These are phyloP conservation scores for Apiotrichum domesticum DNA, from an alignment of 1,284 basidiomycete genomes.

Conservation along the genomic window DNA sequence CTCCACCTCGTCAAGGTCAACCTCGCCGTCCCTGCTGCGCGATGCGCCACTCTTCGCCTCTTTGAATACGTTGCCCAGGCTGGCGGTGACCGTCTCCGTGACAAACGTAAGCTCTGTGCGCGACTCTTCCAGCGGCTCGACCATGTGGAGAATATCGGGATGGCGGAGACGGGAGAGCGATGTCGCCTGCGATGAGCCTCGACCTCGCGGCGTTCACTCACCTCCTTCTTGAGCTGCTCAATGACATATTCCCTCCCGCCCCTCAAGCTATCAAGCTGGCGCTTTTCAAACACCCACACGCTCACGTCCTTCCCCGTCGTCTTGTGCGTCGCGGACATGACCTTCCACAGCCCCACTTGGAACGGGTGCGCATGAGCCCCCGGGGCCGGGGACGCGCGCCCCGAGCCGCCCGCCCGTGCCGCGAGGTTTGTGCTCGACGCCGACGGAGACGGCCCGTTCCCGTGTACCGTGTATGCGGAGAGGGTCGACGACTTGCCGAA, in stretches of 20 bases:
- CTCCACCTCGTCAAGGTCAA: conserved; percentile 58
- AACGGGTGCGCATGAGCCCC: conserved; percentile 46
- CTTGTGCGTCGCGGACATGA: conserved; percentile 77
- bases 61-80: conserved; percentile 50
- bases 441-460: conserved; percentile 28
- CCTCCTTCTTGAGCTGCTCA: conserved; percentile 83
- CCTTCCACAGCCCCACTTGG: conserved; percentile 77
- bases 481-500: conserved; percentile 80
- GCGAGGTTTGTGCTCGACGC: conserved; percentile 38
- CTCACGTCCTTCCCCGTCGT: conserved; percentile 78
- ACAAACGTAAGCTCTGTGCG: conserved; percentile 81
- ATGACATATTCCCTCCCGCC: conserved; percentile 61
- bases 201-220: conserved; percentile 40
- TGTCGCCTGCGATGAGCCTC: conserved; percentile 58
- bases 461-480: conserved; percentile 66
- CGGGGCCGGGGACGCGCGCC: conserved; percentile 45
- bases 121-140: conserved; percentile 95
- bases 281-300: conserved; percentile 85
- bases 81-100: conserved; percentile 79
- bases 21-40: conserved; percentile 67
- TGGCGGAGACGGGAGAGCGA: conserved; percentile 81
- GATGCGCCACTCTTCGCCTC: conserved; percentile 53
- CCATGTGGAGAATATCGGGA: conserved; percentile 95
- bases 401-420: conserved; percentile 39
- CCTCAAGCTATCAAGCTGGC: conserved; percentile 64